A percentile compares a stretch with the other conserved stretches of the same genome.
Conservation (phyloP, 176 grass and related monocot genomes). For the Musa schizocarpa region DNA sequence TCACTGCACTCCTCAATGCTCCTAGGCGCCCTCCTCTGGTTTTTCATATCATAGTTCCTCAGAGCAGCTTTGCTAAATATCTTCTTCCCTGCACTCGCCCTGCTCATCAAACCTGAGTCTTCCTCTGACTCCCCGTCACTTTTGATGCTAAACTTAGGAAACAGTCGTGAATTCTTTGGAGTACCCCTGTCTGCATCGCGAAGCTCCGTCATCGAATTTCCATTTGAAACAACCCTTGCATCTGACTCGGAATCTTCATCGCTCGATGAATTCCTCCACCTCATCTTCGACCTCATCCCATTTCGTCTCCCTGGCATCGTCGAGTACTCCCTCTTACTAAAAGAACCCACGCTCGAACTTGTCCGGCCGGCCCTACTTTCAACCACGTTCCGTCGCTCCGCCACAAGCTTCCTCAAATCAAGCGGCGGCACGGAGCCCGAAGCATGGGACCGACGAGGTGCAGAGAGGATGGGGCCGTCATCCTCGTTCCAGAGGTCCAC, state of each 20-base stretch:
- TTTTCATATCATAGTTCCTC: conserved; percentile 61
- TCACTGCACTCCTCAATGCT: conserved; percentile 27
- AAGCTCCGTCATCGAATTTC: background rate
- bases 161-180: conserved; percentile 19
- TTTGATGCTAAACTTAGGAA: conserved; percentile 25
- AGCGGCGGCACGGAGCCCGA: background rate
- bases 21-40: conserved; percentile 43
- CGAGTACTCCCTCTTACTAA: conserved; percentile 31
- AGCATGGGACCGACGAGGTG: background rate
- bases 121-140: conserved; percentile 31
- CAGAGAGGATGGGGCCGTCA: conserved; percentile 45
- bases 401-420: conserved; percentile 18
- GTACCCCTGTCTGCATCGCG: background rate
- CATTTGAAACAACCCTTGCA: background rate
- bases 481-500: conserved; percentile 95
- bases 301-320: background rate
- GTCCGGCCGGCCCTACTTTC: conserved; percentile 1
- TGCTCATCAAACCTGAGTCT: conserved; percentile 13
- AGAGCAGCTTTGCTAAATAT: conserved; percentile 59
- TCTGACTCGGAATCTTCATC: conserved; percentile 18
- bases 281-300: conserved; percentile 10
- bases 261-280: conserved; percentile 50
- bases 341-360: conserved; percentile 4
- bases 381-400: background rate
- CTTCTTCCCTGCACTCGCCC: conserved; percentile 35